Base-by-base conservation (phyloP, 2,329 filamentous ascomycete genomes). In the Exophiala sideris region DNA sequence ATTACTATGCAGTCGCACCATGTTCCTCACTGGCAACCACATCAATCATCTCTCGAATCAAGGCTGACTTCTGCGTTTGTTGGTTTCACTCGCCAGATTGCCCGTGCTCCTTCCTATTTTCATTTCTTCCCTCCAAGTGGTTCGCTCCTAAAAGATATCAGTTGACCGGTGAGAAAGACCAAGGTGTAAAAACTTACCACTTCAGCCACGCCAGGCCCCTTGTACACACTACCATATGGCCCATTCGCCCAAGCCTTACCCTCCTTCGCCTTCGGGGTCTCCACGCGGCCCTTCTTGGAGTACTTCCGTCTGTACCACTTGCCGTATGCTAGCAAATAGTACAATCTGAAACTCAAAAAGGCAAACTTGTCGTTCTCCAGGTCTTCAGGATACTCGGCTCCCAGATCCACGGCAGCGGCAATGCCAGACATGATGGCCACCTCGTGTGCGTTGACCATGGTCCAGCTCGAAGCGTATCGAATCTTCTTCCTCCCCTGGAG, bases 371-470 rank as follows among this genome's bases (percentile, higher is more conserved):
- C 83, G n/a, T 80, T 68, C 68, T 85, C 83, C 1, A 86, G 64
- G 61, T 85, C 83, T 56, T 79, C 80, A 1, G 75, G 73, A 62
- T 89, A 89, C 1, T 76, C 73, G 0, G 85, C 86, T 0, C 86
- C 87, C 0, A 89, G 72, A 44, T 82, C 79, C 50, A 87, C 86
- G 0, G 86, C 87, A 2, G 86, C 86, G 3, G 85, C 83, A 45
- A 89, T 87, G 0, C 86, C 86, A 51, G 80, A 83, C 46, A 89
- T 84, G 52, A 84, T 84, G 1, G 86, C 87, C 8, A 87, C 76
- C 64, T 89, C 86, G 62, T 89, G 78, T 73, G 80, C 80, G 54
- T 73, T 72, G 61, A 88, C 80, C 52, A 89, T 72, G 0, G 86
- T 88, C 86, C 85, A 89, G 5, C 79, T 79, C 1, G 81, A 82